Evolutionary conservation across 208 protist species (phyloP).

Genomic region (Trypanosoma theileri): DNA sequence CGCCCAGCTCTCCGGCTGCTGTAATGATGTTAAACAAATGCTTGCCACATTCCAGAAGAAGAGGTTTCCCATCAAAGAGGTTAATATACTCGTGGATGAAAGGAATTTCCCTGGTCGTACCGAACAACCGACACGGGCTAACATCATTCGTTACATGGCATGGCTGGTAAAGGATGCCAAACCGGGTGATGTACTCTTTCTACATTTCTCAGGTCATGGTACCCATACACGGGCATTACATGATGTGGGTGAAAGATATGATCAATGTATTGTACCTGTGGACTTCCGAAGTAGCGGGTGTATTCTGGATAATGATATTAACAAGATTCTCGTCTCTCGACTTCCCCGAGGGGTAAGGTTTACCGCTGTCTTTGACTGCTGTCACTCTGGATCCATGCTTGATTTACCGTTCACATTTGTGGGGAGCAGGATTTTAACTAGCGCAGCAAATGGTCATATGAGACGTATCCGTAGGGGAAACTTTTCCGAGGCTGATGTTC

Average conservation of each 20-base stretch:
- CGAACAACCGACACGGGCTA: conserved; percentile 47
- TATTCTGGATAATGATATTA: conserved; percentile 81
- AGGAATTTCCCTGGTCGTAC: conserved; percentile 40
- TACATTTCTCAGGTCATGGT: conserved; percentile 86
- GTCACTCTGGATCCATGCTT: conserved; percentile 84
- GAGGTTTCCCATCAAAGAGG: conserved; percentile 45
- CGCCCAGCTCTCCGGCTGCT: conserved; percentile 61
- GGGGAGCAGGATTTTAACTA: conserved; percentile 24
- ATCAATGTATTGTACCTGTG: conserved; percentile 68
- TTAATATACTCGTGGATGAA: conserved; percentile 75
- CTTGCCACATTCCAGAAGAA: conserved; percentile 61
- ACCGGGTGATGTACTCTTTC: conserved; percentile 76
- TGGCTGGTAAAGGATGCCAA: conserved; percentile 67
- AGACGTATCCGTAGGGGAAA: conserved; percentile 64
- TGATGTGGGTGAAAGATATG: conserved; percentile 67
- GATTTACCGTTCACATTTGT: conserved; percentile 76
- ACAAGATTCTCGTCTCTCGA: conserved; percentile 41
- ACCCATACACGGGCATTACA: conserved; percentile 43
- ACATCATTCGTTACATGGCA: conserved; percentile 75
- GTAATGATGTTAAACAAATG: conserved; percentile 68
- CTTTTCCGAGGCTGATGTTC: conserved; percentile 42
- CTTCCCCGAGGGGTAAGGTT: conserved; percentile 63
- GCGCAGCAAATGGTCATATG: conserved; percentile 42
- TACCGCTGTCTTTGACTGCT: conserved; percentile 87
- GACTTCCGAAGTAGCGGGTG: conserved; percentile 58